A percentile compares a stretch with the other conserved stretches of the same genome.
Conservation (phyloP, 1,139 yeast species). For the Entelexis paramagnoliae region DNA sequence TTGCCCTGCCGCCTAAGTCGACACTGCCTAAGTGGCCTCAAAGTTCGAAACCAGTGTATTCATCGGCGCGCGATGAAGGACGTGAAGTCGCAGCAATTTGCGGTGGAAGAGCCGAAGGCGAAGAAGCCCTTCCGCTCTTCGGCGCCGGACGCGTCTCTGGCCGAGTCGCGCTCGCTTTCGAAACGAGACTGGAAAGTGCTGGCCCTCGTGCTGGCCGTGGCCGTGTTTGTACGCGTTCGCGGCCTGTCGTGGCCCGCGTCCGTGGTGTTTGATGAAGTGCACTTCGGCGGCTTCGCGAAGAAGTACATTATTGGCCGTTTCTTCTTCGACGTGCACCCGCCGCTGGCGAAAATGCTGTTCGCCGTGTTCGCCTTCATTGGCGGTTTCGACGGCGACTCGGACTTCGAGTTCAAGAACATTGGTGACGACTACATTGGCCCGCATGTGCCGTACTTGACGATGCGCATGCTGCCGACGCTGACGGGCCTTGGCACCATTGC, state of each 20-base stretch:
- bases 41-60: neutral
- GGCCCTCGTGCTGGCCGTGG: constrained; percentile 42
- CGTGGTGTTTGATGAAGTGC: constrained; percentile 87
- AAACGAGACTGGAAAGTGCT: constrained; percentile 32
- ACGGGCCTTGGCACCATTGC: constrained; percentile 74
- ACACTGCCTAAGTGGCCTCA: constrained; percentile 9
- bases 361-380: constrained; percentile 65
- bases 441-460: constrained; percentile 54
- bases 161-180: constrained; percentile 28
- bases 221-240: constrained; percentile 50
- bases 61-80: constrained; percentile 1
- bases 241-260: constrained; percentile 57
- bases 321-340: constrained; percentile 94
- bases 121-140: constrained; percentile 35
- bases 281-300: constrained; percentile 59
- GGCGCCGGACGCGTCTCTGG: constrained; percentile 37
- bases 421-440: constrained; percentile 44
- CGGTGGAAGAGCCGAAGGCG: constrained; percentile 5
- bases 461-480: constrained; percentile 80
- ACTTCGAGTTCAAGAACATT: constrained; percentile 47
- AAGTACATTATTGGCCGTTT: constrained; percentile 55
- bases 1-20: constrained; percentile 1
- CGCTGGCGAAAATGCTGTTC: constrained; percentile 77
- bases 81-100: neutral
- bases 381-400: constrained; percentile 70